Base-by-base conservation (phyloP, 1,284 basidiomycete species). In the Rhodotorula sp. region DNA sequence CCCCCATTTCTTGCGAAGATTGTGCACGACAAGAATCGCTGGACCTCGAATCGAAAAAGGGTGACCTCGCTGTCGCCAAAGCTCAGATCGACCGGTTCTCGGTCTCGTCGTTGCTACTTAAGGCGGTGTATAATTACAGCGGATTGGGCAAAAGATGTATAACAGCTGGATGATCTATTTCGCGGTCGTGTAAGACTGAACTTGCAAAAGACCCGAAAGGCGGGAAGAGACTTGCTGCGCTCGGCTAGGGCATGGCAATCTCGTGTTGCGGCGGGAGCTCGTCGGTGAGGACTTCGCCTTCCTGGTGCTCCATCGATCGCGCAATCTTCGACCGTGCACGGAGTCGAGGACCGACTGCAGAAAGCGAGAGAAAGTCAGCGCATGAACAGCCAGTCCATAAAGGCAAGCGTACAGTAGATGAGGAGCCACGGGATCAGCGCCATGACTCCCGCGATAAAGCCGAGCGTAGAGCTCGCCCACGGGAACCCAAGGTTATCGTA, bases 291-390 rank as follows among this genome's bases (percentile, higher is more conserved):
- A 60, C 45, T 10, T 64, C 59, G 15, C 67, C 62, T 37, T 68
- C 67, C 37, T 68, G 67, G 42, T 61, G 67, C 53, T 60, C 79
- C 15, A 80, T 70, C 22, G 78, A 74, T 55, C 77, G 79, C 4
- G 81, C 79, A 3, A 82, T 77, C 67, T 78, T 79, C 45, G 80
- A 81, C 33, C 75, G 69, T 4, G 79, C 78, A 17, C 82, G 70
- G 29, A 83, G 71, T 1, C 57, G 65, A 26, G 77, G 71, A 4
- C 81, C 81, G 62, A 51, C 59, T 69, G 53, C 54, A 45, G 37
- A 8, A 3, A 24, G n/a, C 24, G 29, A 10, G 22, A 26, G 18
- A 22, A 22, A 30, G 22, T 22, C 4, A 33, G 18, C 1, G 51
- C 22, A n/a, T 2, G 33, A 51, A 17, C 15, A 2, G 12, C 30